Base-by-base conservation (phyloP, 2,329 filamentous ascomycete species). In the Metarhizium guizhouense region DNA sequence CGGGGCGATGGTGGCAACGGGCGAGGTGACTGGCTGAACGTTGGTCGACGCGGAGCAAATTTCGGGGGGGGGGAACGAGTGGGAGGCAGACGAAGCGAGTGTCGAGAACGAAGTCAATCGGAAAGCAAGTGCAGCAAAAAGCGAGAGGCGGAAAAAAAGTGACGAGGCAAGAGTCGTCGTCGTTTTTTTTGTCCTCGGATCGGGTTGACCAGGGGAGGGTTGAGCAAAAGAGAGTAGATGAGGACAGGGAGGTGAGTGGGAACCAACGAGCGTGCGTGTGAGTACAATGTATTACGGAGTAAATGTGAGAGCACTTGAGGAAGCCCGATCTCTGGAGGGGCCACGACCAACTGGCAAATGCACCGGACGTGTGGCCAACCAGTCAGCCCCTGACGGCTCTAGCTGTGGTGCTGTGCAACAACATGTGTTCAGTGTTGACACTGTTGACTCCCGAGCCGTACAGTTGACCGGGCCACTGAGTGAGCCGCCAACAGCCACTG, bases 81-180 rank as follows among this genome's bases (percentile, higher is more conserved):
- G 47, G 51, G 55, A 18, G 34, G 45, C 20, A 47, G 47, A 34
- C 25, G 36, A 57, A 55, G 54, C 57, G 55, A 59, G 54, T 14
- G 55, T 59, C 25, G 59, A 58, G 49, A 60, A 54, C 57, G 36
- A 51, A 47, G 43, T 29, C 7, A 34, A 53, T 34, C n/a, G 6
- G 32, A 32, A 30, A 45, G n/a, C 40, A 48, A 47, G 30, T 43
- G 32, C 47, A 55, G 45, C 47, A 56, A 40, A 59, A 54, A 58
- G 60, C 60, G 56, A 66, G 60, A 50, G 61, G 59, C 20, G 45
- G 51, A 43, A 45, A 45, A 11, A 14, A 32, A 50, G 20, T 8
- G 52, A 54, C 25, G 42, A 51, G 52, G 20, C n/a, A 54, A 30
- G 32, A 34, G 32, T 34, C 32, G 32, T 32, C 16, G 32, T 29